Percentiles rank a stretch among this genome's conserved stretches.
phyloP scores from a whole-genome alignment of 345 rosid species.

The Syzygium jambos region DNA sequence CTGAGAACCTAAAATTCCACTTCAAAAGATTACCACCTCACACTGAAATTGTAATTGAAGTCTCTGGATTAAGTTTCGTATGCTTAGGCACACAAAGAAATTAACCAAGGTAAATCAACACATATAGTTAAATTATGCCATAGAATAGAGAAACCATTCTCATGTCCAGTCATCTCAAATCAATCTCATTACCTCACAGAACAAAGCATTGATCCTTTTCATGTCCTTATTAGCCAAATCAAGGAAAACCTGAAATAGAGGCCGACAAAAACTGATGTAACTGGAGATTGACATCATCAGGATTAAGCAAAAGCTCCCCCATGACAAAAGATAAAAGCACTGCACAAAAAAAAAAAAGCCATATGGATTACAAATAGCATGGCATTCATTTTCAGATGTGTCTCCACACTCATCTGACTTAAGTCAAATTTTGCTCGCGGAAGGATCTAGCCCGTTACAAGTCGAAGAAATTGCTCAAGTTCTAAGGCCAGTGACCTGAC shows the following conservation, averaged over 20 bases:
- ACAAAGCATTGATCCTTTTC: constrained; percentile 71
- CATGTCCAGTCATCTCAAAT: neutral
- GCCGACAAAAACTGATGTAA: constrained; percentile 1
- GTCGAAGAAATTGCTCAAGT: neutral
- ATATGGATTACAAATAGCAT: neutral
- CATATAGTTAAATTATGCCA: neutral
- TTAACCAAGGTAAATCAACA: neutral
- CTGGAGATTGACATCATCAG: neutral
- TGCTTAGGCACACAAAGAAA: neutral
- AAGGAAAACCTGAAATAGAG: constrained; percentile 61
- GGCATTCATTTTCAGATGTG: neutral
- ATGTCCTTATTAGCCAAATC: constrained; percentile 72
- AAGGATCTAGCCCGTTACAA: neutral
- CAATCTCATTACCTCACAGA: constrained; percentile 54
- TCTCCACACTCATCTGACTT: neutral
- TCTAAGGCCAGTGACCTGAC: neutral
- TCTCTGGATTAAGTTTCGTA: neutral
- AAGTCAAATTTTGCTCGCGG: neutral
- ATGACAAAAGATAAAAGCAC: neutral
- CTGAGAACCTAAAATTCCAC: neutral
- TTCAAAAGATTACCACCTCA: neutral
- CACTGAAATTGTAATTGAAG: neutral
- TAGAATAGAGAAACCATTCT: neutral
- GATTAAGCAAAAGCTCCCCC: neutral
- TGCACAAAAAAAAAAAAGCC: neutral